A percentile compares a stretch with the other conserved stretches of the same genome.
Evolutionary conservation across 169 alveolate genomes (phyloP).

Genomic region (Cryptosporidium xiaoi): DNA sequence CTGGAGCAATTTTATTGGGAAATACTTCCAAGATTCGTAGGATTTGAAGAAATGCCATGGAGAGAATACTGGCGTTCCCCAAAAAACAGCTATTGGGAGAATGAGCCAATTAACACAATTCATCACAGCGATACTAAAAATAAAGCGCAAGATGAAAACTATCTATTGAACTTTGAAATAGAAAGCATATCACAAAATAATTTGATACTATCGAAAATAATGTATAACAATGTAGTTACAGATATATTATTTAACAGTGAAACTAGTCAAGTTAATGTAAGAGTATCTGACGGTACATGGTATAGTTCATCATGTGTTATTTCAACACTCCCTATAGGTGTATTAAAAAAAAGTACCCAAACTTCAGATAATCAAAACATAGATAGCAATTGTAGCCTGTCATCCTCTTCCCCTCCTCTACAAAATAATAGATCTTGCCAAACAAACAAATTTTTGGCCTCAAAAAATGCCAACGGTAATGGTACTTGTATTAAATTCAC

Average conservation of each 20-base stretch:
- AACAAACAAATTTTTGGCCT: not conserved
- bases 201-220: not conserved
- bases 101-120: not conserved
- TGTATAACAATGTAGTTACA: constrained; percentile 13
- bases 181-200: constrained; percentile 26
- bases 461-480: not conserved
- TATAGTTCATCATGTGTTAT: constrained; percentile 61
- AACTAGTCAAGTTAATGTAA: constrained; percentile 65
- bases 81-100: constrained; percentile 4
- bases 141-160: constrained; percentile 28
- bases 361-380: constrained; percentile 9
- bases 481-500: constrained; percentile 20
- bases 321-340: constrained; percentile 67
- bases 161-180: constrained; percentile 29
- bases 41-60: constrained; percentile 71
- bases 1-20: constrained; percentile 71
- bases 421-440: constrained; percentile 1
- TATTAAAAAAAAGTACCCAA: constrained; percentile 31
- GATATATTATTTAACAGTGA: constrained; percentile 58
- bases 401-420: not conserved
- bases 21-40: constrained; percentile 68
- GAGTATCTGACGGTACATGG: constrained; percentile 61
- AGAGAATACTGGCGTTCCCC: constrained; percentile 70
- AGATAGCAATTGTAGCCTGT: not conserved
- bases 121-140: constrained; percentile 3